A percentile compares a stretch with the other conserved stretches of the same genome.
Evolutionary conservation across 2,329 filamentous ascomycete genomes (phyloP).

Genomic region (Stachybotrys chartarum): DNA sequence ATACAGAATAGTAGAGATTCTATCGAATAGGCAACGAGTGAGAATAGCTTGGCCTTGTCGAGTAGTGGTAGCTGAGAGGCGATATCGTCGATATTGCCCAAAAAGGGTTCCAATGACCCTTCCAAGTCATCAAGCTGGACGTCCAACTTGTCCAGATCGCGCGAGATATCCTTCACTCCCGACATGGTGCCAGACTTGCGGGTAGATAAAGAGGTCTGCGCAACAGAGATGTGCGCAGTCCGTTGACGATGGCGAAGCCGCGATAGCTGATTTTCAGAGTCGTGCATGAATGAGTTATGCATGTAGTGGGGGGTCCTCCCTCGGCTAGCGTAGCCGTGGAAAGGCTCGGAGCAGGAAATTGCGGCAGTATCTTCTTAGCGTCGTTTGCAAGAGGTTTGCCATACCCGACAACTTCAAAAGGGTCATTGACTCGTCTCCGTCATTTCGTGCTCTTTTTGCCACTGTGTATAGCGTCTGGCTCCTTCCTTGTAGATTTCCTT

Average conservation of each 20-base stretch:
- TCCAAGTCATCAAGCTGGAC: constrained; percentile 75
- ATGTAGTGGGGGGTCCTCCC: constrained; percentile 1
- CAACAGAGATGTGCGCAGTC: too few species aligned
- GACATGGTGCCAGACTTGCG: constrained; percentile 19
- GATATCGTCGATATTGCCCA: constrained; percentile 58
- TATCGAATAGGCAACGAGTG: constrained; percentile 80
- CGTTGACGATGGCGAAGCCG: too few species aligned
- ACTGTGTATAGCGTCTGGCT: neutral
- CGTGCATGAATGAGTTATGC: neutral
- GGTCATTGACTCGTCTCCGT: neutral
- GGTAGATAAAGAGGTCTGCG: too few species aligned
- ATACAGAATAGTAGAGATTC: constrained; percentile 84
- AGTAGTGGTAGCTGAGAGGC: constrained; percentile 80
- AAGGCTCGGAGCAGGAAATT: constrained; percentile 3
- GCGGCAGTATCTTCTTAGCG: neutral
- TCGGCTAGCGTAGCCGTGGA: constrained; percentile 9
- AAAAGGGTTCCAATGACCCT: constrained; percentile 64
- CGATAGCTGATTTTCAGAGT: neutral
- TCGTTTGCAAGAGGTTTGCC: too few species aligned
- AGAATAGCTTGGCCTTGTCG: constrained; percentile 89
- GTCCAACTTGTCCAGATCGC: constrained; percentile 67
- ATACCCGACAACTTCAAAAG: neutral
- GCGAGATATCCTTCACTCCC: constrained; percentile 48
- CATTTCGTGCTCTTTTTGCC: neutral
- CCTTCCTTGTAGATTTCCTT: neutral